phyloP scores from a whole-genome alignment of 1,284 basidiomycete genomes.

The Ceratobasidium sp. region DNA sequence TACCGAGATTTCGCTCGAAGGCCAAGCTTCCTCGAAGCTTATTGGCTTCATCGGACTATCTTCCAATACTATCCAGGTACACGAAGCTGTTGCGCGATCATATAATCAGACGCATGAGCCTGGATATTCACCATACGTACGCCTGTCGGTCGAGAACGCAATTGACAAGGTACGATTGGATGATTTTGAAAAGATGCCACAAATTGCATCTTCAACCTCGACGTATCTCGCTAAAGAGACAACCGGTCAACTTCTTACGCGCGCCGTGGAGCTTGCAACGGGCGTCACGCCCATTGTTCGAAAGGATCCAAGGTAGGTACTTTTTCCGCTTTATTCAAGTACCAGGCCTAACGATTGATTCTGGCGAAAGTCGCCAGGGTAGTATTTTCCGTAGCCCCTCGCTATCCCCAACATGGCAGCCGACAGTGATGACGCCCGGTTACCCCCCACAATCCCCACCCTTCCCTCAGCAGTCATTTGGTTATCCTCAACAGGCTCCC shows the following conservation, averaged over 20 bases:
- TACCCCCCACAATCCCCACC: neutral
- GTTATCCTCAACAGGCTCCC: conserved; percentile 15
- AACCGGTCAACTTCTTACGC: neutral
- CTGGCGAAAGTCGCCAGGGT: conserved; percentile 2
- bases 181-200: conserved; percentile 20
- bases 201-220: conserved; percentile 15
- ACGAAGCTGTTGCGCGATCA: conserved; percentile 5
- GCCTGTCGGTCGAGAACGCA: conserved; percentile 19
- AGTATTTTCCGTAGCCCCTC: conserved; percentile 16
- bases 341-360: neutral
- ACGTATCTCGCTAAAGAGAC: conserved; percentile 21
- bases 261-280: conserved; percentile 7
- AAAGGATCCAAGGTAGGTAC: conserved; percentile 7
- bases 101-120: conserved; percentile 7
- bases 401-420: neutral
- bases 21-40: conserved; percentile 1
- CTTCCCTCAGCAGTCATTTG: neutral
- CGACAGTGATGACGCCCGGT: neutral
- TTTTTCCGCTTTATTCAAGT: neutral
- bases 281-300: neutral
- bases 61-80: conserved; percentile 26
- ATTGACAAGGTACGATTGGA: conserved; percentile 32
- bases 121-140: conserved; percentile 14
- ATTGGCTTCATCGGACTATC: conserved; percentile 24
- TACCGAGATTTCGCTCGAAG: conserved; percentile 11